Evolutionary conservation across 2,329 filamentous ascomycete genomes (phyloP).

Genomic region (Cladobotryum protrusum): DNA sequence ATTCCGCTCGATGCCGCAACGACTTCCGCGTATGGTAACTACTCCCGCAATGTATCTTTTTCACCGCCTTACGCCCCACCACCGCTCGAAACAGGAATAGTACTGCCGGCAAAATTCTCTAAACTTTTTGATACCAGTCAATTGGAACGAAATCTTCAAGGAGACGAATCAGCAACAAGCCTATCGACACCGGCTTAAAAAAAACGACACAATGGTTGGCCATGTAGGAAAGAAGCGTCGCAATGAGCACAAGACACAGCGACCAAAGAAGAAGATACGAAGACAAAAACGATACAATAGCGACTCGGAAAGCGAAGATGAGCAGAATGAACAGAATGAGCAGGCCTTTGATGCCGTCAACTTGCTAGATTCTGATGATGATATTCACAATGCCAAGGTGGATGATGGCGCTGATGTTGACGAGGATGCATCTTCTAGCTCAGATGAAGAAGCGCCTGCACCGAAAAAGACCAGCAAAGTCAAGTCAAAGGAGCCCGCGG

Average conservation of each 20-base stretch:
- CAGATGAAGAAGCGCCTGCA: slow-evolving; percentile 29
- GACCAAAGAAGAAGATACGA: slow-evolving; percentile 49
- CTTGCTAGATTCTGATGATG: slow-evolving; percentile 52
- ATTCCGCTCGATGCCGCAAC: not conserved
- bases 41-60: not conserved
- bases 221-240: slow-evolving; percentile 28
- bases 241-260: slow-evolving; percentile 25
- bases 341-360: slow-evolving; percentile 46
- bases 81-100: not conserved
- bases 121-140: not conserved
- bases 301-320: slow-evolving; percentile 40
- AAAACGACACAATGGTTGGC: slow-evolving; percentile 26
- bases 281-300: slow-evolving; percentile 45
- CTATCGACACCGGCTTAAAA: slow-evolving; percentile 7
- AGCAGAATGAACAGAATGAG: slow-evolving; percentile 15
- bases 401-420: slow-evolving; percentile 42
- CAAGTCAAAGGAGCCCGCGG: slow-evolving; percentile 20
- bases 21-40: no score
- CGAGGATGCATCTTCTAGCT: slow-evolving; percentile 29
- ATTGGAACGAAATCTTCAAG: not conserved
- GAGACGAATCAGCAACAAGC: slow-evolving; percentile 11
- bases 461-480: slow-evolving; percentile 25
- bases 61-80: not conserved
- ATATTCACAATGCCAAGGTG: slow-evolving; percentile 46
- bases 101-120: not conserved